phyloP scores from a whole-genome alignment of 2,329 filamentous ascomycete genomes.

The Metarhizium humberi region DNA sequence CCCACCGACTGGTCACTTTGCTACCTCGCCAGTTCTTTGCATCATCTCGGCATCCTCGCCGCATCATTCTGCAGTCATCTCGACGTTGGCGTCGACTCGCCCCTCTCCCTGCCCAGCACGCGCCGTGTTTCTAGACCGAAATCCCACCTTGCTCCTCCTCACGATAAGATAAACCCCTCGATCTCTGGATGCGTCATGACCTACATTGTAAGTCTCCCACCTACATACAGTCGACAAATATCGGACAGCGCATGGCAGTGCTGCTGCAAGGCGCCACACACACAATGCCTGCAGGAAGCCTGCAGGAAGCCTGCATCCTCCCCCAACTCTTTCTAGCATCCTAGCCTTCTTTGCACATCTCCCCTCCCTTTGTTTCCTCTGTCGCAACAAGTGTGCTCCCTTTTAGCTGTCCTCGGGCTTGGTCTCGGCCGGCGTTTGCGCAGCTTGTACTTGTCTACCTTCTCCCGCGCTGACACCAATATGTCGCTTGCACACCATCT shows the following conservation, averaged over 20 bases:
- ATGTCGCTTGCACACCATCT: constrained; percentile 8
- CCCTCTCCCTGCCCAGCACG: background rate
- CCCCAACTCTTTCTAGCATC: background rate
- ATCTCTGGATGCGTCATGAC: constrained; percentile 25
- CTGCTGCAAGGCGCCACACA: constrained; percentile 8
- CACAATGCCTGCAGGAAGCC: constrained; percentile 2
- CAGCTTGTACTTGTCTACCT: constrained; percentile 1
- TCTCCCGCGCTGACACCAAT: background rate
- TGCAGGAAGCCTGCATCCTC: constrained; percentile 1
- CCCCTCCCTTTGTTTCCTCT: constrained; percentile 1
- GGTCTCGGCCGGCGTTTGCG: constrained; percentile 1
- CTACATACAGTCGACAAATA: background rate
- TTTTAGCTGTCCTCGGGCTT: background rate
- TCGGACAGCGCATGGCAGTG: constrained; percentile 12
- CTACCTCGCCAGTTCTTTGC: background rate
- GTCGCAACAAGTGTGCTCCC: background rate
- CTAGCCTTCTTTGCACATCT: constrained; percentile 3
- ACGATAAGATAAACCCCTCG: constrained; percentile 13
- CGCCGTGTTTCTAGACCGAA: constrained; percentile 5
- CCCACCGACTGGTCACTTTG: background rate
- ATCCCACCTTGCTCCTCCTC: background rate
- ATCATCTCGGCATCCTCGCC: background rate
- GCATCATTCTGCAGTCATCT: constrained; percentile 5
- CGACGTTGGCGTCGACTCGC: background rate
- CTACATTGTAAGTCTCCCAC: constrained; percentile 27